Evolutionary conservation across 106 monocot genomes (phyloP).

Genomic region (Dactylorhiza incarnata): DNA sequence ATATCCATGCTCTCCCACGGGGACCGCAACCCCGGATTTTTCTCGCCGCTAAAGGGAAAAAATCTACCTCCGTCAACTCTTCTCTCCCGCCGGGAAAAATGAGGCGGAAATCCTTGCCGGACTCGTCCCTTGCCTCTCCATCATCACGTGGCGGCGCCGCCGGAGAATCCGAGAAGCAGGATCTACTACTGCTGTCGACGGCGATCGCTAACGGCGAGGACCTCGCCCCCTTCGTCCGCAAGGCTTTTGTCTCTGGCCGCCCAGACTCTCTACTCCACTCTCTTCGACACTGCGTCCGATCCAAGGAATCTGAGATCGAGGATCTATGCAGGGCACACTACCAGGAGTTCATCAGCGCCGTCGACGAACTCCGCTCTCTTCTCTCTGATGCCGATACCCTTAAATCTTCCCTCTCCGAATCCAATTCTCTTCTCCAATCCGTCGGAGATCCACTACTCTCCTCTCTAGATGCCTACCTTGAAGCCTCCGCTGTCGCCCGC

Average conservation of each 20-base stretch:
- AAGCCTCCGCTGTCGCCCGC: constrained; percentile 44
- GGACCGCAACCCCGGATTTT: background rate
- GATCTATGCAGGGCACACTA: constrained; percentile 85
- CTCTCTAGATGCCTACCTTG: constrained; percentile 64
- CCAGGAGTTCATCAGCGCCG: constrained; percentile 96
- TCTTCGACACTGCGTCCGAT: constrained; percentile 61
- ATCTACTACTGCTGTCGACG: constrained; percentile 51
- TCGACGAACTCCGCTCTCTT: constrained; percentile 96
- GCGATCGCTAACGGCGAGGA: constrained; percentile 90
- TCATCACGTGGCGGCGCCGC: background rate
- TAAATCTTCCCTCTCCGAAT: constrained; percentile 77
- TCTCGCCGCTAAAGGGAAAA: background rate
- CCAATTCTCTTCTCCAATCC: constrained; percentile 68
- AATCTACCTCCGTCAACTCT: constrained; percentile 4
- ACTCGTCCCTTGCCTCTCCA: background rate
- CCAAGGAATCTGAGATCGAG: constrained; percentile 92
- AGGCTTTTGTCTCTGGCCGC: constrained; percentile 69
- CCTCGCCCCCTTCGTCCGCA: constrained; percentile 85
- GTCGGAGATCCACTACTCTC: constrained; percentile 57
- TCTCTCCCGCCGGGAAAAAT: constrained; percentile 4
- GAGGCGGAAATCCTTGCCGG: constrained; percentile 27
- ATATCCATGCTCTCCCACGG: background rate
- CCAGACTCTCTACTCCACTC: constrained; percentile 74
- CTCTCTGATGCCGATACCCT: constrained; percentile 84
- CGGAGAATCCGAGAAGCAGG: constrained; percentile 26